Evolutionary conservation across 805 yeast genomes (phyloP).

Genomic region (Candida morakotiae): DNA sequence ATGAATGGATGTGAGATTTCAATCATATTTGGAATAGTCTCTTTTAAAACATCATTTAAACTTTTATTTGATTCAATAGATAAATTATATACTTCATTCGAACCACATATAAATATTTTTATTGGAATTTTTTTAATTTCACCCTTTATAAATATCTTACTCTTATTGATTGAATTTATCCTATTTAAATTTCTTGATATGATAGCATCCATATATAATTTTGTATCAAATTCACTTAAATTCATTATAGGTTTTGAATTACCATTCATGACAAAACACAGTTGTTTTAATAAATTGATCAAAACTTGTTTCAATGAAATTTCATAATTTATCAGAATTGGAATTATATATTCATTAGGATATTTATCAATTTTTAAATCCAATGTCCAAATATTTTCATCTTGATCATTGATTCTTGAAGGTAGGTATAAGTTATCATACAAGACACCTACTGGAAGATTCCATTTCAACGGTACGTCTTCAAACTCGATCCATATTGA

Average conservation of each 20-base stretch:
- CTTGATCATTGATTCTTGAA: conserved; percentile 1
- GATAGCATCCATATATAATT: conserved; percentile 53
- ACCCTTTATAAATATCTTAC: conserved; percentile 25
- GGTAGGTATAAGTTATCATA: conserved; percentile 51
- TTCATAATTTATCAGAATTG: conserved; percentile 22
- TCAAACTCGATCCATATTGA: conserved; percentile 66
- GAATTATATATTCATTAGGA: conserved; percentile 29
- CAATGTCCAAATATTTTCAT: conserved; percentile 42
- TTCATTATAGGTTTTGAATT: conserved; percentile 79
- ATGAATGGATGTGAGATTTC: conserved; percentile 15
- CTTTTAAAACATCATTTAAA: conserved; percentile 11
- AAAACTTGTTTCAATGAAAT: conserved; percentile 47
- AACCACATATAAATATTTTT: conserved; percentile 41
- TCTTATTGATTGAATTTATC: conserved; percentile 22
- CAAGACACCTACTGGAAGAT: conserved; percentile 67
- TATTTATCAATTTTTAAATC: conserved; percentile 16
- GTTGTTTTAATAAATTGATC: conserved; percentile 80
- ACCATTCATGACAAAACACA: conserved; percentile 71
- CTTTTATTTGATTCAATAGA: conserved; percentile 11
- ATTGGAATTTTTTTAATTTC: conserved; percentile 42
- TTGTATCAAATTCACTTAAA: conserved; percentile 59
- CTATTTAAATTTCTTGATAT: conserved; percentile 25
- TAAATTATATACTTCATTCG: conserved; percentile 30
- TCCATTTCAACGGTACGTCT: conserved; percentile 68
- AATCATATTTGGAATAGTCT: conserved; percentile 12